Evolutionary conservation across 2,329 filamentous ascomycete species (phyloP).

Genomic region (Fonsecaea multimorphosa): DNA sequence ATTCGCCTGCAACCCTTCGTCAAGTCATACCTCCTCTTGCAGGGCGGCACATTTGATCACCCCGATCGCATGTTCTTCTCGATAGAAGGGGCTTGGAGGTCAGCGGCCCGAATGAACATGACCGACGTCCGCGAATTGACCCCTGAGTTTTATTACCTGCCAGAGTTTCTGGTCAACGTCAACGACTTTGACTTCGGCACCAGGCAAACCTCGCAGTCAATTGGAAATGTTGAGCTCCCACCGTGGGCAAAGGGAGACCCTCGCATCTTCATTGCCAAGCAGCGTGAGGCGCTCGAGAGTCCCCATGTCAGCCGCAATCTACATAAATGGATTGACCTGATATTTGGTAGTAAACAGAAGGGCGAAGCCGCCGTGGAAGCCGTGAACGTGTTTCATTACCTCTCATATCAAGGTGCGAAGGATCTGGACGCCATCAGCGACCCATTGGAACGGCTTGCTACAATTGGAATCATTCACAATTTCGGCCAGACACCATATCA

Average conservation of each 20-base stretch:
- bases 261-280: conserved; percentile 91
- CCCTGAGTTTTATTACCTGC: conserved; percentile 95
- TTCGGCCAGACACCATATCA: conserved; percentile 98
- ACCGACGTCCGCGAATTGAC: conserved; percentile 93
- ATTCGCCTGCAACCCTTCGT: conserved; percentile 96
- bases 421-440: conserved; percentile 91
- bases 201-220: conserved; percentile 78
- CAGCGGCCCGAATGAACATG: conserved; percentile 86
- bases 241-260: conserved; percentile 97
- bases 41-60: conserved; percentile 96
- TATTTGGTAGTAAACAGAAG: conserved; percentile 93
- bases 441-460: conserved; percentile 81
- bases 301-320: conserved; percentile 88
- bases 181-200: conserved; percentile 94
- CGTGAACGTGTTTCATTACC: conserved; percentile 92
- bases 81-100: conserved; percentile 87
- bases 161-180: conserved; percentile 91
- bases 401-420: conserved; percentile 92
- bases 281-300: conserved; percentile 93
- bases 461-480: conserved; percentile 96
- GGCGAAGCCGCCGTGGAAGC: conserved; percentile 90
- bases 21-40: conserved; percentile 89
- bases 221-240: conserved; percentile 87
- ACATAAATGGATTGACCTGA: conserved; percentile 93
- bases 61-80: conserved; percentile 95